Evolutionary conservation across 2,329 filamentous ascomycete species (phyloP).

Genomic region (Neofusicoccum sp.): DNA sequence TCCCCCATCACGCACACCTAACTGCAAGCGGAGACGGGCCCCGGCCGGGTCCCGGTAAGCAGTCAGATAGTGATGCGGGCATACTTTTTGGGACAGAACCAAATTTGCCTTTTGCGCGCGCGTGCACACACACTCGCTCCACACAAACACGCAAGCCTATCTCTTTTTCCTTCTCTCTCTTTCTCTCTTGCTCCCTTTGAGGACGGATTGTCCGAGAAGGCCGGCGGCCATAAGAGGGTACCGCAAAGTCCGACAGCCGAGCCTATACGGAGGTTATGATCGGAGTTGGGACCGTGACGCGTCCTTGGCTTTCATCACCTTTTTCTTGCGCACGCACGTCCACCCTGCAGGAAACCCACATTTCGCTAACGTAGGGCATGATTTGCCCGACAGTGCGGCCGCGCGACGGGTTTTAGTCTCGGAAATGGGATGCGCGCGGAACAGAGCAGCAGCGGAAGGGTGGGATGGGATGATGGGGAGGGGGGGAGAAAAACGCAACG

Average conservation of each 20-base stretch:
- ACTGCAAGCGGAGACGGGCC: too few relatives aligned
- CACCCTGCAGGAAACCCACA: neutral
- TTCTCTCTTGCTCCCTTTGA: neutral
- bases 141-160: neutral
- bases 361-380: slow-evolving; percentile 7
- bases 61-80: too few relatives aligned
- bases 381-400: neutral
- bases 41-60: too few relatives aligned
- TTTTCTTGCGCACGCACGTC: neutral
- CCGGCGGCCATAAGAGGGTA: neutral
- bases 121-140: too few relatives aligned
- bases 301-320: slow-evolving; percentile 3
- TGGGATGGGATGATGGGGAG: neutral
- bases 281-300: slow-evolving; percentile 5
- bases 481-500: too few relatives aligned
- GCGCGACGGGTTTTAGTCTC: neutral
- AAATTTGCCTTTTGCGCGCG: too few relatives aligned
- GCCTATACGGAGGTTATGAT: neutral
- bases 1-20: neutral
- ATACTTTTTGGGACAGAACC: too few relatives aligned
- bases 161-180: neutral
- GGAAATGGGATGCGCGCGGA: neutral
- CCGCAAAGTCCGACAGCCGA: slow-evolving; percentile 6
- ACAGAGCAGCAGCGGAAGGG: neutral
- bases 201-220: neutral